These are phyloP conservation scores for Cryomyces minteri DNA, from an alignment of 495 filamentous ascomycete genomes.

Conservation along the genomic window DNA sequence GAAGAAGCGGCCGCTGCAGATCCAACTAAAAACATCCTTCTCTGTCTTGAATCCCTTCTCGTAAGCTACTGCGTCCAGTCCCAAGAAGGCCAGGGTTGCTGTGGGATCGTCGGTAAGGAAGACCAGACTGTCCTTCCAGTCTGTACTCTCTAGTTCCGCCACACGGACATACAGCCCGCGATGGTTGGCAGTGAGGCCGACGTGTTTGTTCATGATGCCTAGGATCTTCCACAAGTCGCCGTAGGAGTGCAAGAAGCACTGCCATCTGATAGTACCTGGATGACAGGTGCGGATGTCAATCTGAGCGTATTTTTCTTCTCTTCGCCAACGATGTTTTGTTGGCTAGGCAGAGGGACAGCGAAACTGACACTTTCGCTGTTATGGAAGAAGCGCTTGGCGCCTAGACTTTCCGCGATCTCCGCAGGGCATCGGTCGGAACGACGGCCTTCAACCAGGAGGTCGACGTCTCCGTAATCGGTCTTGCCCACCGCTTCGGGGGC, in stretches of 20 bases:
- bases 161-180: conserved; percentile 39
- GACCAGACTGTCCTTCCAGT: conserved; percentile 24
- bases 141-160: conserved; percentile 34
- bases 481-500: conserved; percentile 17
- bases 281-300: conserved; percentile 41
- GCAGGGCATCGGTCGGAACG: background rate
- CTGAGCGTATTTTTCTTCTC: conserved; percentile 29
- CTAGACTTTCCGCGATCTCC: background rate
- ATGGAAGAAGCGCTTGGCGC: conserved; percentile 1
- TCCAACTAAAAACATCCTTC: conserved; percentile 37
- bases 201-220: conserved; percentile 37
- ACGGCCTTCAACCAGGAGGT: conserved; percentile 16
- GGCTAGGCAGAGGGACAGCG: conserved; percentile 6
- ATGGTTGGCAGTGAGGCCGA: conserved; percentile 44
- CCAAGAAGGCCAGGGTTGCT: conserved; percentile 37
- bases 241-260: conserved; percentile 39
- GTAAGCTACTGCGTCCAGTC: conserved; percentile 25
- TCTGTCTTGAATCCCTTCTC: conserved; percentile 25
- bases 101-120: conserved; percentile 34
- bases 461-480: conserved; percentile 18
- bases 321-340: conserved; percentile 2
- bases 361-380: conserved; percentile 3
- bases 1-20: conserved; percentile 33
- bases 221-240: conserved; percentile 51
- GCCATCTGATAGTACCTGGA: conserved; percentile 31